These are phyloP conservation scores for Penicillium aurantiogriseum DNA, from an alignment of 2,329 filamentous ascomycete genomes.

Conservation along the genomic window DNA sequence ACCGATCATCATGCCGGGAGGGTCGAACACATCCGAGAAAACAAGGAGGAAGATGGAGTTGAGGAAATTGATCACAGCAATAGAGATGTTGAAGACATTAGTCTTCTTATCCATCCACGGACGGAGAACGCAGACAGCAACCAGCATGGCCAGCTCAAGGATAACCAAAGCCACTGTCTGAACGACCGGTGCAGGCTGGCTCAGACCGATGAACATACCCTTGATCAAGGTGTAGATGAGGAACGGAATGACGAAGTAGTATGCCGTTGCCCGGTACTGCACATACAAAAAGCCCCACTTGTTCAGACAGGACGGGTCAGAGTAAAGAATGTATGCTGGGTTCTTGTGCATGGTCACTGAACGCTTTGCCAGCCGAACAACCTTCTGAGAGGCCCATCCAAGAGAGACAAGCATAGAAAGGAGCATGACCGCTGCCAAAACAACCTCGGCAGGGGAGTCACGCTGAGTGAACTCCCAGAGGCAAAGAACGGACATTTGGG, in stretches of 20 bases:
- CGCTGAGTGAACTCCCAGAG: constrained; percentile 88
- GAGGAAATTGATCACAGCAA: constrained; percentile 84
- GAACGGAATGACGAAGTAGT: constrained; percentile 86
- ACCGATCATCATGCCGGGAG: constrained; percentile 78
- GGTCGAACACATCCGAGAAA: constrained; percentile 82
- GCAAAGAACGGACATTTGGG: constrained; percentile 84
- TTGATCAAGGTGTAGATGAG: constrained; percentile 81
- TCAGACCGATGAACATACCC: constrained; percentile 81
- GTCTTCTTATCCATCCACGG: constrained; percentile 99
- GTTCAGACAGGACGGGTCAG: constrained; percentile 88
- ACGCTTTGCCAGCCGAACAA: constrained; percentile 82
- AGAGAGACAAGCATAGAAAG: constrained; percentile 75
- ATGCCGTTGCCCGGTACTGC: constrained; percentile 90
- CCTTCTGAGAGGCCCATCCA: constrained; percentile 83
- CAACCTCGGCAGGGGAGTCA: constrained; percentile 82
- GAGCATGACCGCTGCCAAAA: constrained; percentile 86
- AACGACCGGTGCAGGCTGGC: constrained; percentile 66
- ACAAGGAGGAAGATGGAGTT: constrained; percentile 86
- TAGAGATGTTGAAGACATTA: constrained; percentile 93
- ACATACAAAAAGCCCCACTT: constrained; percentile 99
- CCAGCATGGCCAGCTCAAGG: constrained; percentile 75
- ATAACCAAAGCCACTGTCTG: constrained; percentile 82
- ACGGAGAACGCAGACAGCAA: constrained; percentile 73
- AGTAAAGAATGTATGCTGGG: constrained; percentile 94
- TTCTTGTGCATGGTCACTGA: constrained; percentile 92